These are phyloP conservation scores for Tolypocladium pustulatum DNA, from an alignment of 2,329 filamentous ascomycete species.

Conservation along the genomic window DNA sequence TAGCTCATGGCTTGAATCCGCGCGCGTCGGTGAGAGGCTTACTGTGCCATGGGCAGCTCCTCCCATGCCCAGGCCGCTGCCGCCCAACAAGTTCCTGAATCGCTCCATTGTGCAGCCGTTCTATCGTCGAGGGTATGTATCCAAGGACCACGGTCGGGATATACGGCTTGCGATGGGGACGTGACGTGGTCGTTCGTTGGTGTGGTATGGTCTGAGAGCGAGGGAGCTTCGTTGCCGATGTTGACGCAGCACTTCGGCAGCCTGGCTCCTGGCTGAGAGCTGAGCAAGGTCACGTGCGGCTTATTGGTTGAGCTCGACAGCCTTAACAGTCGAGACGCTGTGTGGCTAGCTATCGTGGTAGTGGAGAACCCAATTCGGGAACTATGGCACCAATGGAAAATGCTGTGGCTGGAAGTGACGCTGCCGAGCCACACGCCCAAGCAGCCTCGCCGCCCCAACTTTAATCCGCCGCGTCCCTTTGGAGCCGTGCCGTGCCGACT, in stretches of 20 bases:
- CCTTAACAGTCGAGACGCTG: neutral
- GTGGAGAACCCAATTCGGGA: neutral
- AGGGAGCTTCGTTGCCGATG: neutral
- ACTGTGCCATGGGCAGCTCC: conserved; percentile 30
- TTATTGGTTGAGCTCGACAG: neutral
- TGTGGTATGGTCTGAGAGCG: neutral
- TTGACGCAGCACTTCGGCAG: conserved; percentile 1
- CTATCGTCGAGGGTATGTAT: neutral
- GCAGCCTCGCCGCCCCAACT: conserved; percentile 13
- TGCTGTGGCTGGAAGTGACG: neutral
- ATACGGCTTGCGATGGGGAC: neutral
- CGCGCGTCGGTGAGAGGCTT: conserved; percentile 12
- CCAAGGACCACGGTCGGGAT: neutral
- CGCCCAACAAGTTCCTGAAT: conserved; percentile 79
- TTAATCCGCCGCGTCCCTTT: conserved; percentile 16
- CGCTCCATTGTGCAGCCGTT: conserved; percentile 64
- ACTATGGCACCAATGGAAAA: neutral
- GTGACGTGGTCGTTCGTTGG: neutral
- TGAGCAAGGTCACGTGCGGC: conserved; percentile 10
- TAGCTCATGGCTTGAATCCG: neutral
- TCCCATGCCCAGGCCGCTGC: conserved; percentile 58
- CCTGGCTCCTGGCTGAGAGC: conserved; percentile 1
- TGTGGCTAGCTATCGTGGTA: too few species aligned
- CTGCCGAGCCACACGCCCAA: neutral
- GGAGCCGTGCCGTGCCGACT: conserved; percentile 9